These are phyloP conservation scores for Vaccinium vitisidaea DNA, from an alignment of 148 eudicot species.

Conservation along the genomic window DNA sequence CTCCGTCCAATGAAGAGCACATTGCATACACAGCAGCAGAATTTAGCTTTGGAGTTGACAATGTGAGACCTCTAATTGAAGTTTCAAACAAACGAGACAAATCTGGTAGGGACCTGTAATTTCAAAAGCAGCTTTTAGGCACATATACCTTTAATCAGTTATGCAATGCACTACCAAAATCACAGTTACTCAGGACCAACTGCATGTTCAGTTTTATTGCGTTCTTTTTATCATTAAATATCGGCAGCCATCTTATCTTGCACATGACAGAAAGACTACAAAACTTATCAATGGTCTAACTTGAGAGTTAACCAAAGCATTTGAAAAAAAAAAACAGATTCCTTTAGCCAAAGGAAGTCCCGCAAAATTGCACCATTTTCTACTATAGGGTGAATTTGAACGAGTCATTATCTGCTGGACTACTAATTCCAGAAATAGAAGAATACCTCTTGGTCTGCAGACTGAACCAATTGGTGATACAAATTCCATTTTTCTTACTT, in stretches of 20 bases:
- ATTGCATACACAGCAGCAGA: conserved; percentile 42
- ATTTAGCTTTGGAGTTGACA: conserved; percentile 45
- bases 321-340: neutral
- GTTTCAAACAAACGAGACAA: conserved; percentile 74
- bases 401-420: neutral
- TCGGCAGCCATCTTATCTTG: neutral
- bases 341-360: neutral
- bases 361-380: neutral
- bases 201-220: neutral
- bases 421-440: conserved; percentile 5
- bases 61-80: conserved; percentile 55
- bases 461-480: neutral
- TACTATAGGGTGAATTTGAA: neutral
- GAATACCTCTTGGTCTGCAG: neutral
- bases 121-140: conserved; percentile 8
- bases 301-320: neutral
- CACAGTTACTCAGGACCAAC: neutral
- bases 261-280: conserved; percentile 1
- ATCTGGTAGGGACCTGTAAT: conserved; percentile 81
- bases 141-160: neutral
- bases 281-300: neutral
- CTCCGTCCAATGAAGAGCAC: conserved; percentile 71
- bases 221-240: neutral
- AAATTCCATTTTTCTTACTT: neutral
- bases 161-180: neutral